phyloP scores from a whole-genome alignment of 176 grass and related monocot species.

The Cymbopogon citratus region DNA sequence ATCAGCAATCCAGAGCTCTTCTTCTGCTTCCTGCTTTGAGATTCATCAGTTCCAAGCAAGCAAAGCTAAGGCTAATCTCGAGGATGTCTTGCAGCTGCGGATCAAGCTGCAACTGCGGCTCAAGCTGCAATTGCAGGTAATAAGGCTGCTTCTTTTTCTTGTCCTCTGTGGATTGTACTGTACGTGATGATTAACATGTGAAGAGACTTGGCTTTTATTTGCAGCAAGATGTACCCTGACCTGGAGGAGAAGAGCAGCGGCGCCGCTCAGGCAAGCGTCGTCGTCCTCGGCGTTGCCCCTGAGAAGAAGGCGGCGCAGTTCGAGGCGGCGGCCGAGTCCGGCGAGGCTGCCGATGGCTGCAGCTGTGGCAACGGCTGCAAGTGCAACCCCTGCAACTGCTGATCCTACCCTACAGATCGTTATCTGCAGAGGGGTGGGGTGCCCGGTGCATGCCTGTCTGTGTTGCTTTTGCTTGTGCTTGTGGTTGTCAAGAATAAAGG shows the following conservation, averaged over 20 bases:
- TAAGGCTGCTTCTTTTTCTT: no score
- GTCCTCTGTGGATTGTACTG: no score
- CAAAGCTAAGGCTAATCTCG: no score
- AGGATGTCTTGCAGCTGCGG: constrained; percentile 48
- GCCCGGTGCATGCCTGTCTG: no score
- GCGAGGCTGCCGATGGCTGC: constrained; percentile 30
- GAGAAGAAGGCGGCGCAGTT: constrained; percentile 25
- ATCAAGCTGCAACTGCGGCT: constrained; percentile 36
- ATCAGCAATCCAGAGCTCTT: no score
- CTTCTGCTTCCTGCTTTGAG: no score
- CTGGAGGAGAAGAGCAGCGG: constrained; percentile 30
- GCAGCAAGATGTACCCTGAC: constrained; percentile 52
- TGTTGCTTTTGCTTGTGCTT: no score
- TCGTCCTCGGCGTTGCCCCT: constrained; percentile 21
- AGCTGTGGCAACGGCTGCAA: constrained; percentile 36
- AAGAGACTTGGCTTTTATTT: no score
- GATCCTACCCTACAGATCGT: neutral
- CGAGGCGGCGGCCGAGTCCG: constrained; percentile 23
- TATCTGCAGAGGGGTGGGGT: no score
- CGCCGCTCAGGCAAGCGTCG: constrained; percentile 3
- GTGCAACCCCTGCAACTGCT: constrained; percentile 49
- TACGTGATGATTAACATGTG: no score
- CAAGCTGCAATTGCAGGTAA: constrained; percentile 34
- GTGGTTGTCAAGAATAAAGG: no score
- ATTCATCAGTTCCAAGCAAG: no score